phyloP scores from a whole-genome alignment of 73 alveolate species.

The Paramecium tetraurelia region DNA sequence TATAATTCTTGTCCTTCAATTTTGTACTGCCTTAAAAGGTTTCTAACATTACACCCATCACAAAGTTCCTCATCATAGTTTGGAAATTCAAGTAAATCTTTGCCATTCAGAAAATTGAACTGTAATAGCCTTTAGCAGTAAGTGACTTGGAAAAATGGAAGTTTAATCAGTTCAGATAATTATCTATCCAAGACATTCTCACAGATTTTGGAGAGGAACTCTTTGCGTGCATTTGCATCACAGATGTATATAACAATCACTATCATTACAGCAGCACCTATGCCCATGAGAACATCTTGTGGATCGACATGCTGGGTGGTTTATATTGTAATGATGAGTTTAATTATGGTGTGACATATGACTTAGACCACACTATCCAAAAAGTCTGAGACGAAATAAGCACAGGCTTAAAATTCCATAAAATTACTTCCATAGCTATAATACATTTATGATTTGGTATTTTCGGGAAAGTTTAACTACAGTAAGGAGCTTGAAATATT shows the following conservation, averaged over 20 bases:
- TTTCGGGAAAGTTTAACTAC: not conserved
- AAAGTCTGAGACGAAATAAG: not conserved
- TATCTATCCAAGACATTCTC: not conserved
- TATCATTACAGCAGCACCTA: not conserved
- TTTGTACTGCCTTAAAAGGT: not conserved
- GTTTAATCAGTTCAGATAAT: not conserved
- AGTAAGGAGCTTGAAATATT: not conserved
- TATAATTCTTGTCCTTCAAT: not conserved
- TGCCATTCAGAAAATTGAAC: not conserved
- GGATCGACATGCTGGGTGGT: not conserved
- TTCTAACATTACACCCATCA: not conserved
- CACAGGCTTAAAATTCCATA: not conserved
- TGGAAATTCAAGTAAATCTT: not conserved
- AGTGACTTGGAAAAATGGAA: not conserved
- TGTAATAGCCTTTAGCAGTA: not conserved
- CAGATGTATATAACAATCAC: not conserved
- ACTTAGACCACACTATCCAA: not conserved
- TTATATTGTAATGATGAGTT: not conserved
- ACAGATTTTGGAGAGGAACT: not conserved
- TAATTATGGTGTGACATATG: not conserved
- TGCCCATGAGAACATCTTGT: not conserved
- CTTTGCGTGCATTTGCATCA: not conserved
- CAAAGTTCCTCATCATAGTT: not conserved
- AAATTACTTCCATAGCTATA: not conserved
- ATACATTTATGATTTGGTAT: not conserved